Evolutionary conservation across 176 grass and related monocot species (phyloP).

Genomic region (Microstegium vimineum): DNA sequence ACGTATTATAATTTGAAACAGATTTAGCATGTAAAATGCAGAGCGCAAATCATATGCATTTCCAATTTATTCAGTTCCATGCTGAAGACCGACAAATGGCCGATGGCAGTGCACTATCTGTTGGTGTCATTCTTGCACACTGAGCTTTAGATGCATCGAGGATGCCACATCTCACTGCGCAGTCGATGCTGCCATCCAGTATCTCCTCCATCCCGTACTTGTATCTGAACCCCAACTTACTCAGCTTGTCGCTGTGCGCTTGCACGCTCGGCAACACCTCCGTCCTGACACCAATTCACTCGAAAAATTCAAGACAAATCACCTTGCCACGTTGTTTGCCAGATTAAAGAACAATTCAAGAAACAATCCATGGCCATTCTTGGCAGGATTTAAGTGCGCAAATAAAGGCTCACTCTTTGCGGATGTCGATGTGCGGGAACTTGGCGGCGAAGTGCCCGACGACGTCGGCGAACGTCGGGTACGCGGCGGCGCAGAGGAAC

Average conservation of each 20-base stretch:
- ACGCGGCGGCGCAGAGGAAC: slow-evolving; percentile 41
- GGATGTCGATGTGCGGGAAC: slow-evolving; percentile 37
- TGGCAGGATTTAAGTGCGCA: neutral
- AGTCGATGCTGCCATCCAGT: slow-evolving; percentile 38
- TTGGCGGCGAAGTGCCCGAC: slow-evolving; percentile 24
- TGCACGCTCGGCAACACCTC: slow-evolving; percentile 12
- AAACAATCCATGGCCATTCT: neutral
- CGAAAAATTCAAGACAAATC: neutral
- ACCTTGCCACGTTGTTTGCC: neutral
- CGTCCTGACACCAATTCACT: slow-evolving; percentile 6
- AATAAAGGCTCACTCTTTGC: slow-evolving; percentile 40
- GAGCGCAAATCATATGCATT: too few species aligned
- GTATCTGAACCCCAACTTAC: slow-evolving; percentile 54
- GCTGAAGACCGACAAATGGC: neutral
- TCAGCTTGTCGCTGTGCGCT: slow-evolving; percentile 11
- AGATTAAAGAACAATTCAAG: neutral
- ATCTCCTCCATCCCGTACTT: slow-evolving; percentile 40
- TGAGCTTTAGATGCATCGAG: slow-evolving; percentile 27
- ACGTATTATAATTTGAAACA: too few species aligned
- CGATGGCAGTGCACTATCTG: neutral
- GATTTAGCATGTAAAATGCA: too few species aligned
- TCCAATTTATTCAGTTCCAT: neutral
- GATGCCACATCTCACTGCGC: slow-evolving; percentile 23
- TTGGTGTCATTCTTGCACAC: neutral
- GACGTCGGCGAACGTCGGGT: slow-evolving; percentile 18